Percentiles rank a stretch among this genome's conserved stretches.
These are phyloP conservation scores for Fusarium sp. DNA, from an alignment of 2,329 filamentous ascomycete genomes.

Conservation along the genomic window DNA sequence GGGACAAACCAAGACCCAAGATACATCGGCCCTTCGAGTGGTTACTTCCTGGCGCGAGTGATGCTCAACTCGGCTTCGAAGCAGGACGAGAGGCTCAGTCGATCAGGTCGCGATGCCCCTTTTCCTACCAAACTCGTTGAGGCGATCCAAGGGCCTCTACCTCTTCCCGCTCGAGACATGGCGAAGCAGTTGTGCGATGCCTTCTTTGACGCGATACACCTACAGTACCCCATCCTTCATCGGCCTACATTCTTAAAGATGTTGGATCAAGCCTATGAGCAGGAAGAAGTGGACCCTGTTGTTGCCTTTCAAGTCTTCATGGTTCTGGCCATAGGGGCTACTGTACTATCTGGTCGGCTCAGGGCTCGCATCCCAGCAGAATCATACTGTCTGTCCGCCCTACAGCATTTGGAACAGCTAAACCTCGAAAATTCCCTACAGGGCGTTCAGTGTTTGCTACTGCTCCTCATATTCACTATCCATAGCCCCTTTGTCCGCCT, in stretches of 20 bases:
- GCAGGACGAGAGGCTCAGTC: conserved; percentile 25
- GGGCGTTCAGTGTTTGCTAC: conserved; percentile 61
- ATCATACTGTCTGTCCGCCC: conserved; percentile 61
- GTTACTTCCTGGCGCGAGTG: conserved; percentile 64
- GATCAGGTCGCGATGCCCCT: conserved; percentile 6
- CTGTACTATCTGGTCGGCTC: conserved; percentile 56
- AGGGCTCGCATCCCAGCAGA: conserved; percentile 60
- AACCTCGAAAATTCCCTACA: conserved; percentile 61
- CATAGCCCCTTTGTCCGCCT: conserved; percentile 61
- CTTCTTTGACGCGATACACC: conserved; percentile 62
- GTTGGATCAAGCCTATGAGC: conserved; percentile 52
- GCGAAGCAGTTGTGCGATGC: conserved; percentile 56
- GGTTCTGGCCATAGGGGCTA: conserved; percentile 64
- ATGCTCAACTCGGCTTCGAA: conserved; percentile 56
- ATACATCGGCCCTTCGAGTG: conserved; percentile 68
- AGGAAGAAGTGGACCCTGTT: conserved; percentile 44
- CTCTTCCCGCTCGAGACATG: conserved; percentile 48
- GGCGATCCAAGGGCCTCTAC: conserved; percentile 47
- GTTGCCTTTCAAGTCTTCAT: conserved; percentile 62
- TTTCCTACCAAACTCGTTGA: conserved; percentile 49
- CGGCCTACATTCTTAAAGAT: conserved; percentile 55
- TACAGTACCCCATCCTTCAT: conserved; percentile 63
- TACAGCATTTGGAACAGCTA: conserved; percentile 59
- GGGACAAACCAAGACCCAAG: conserved; percentile 59
- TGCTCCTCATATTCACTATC: conserved; percentile 62